Evolutionary conservation across 805 yeast species (phyloP).

Genomic region (Metschnikowia drakensbergensis): DNA sequence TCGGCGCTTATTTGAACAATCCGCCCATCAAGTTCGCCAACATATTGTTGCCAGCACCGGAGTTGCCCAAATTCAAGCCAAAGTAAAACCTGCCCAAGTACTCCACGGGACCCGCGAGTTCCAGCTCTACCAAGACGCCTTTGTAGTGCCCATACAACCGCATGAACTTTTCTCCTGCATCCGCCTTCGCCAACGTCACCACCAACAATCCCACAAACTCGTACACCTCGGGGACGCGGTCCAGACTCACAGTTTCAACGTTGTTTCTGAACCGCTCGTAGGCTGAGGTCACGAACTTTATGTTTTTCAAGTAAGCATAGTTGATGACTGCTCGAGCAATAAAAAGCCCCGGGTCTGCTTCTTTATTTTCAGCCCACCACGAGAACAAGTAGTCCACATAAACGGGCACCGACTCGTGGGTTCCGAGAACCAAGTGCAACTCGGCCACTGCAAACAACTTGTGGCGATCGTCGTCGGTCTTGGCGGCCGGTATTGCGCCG

Average conservation of each 20-base stretch:
- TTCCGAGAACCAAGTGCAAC: slow-evolving; percentile 65
- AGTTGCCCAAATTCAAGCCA: slow-evolving; percentile 44
- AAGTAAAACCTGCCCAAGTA: slow-evolving; percentile 62
- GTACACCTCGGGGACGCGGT: slow-evolving; percentile 32
- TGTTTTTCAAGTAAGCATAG: slow-evolving; percentile 63
- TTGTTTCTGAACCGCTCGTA: slow-evolving; percentile 22
- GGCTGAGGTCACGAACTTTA: slow-evolving; percentile 50
- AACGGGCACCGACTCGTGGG: slow-evolving; percentile 43
- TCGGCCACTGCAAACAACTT: slow-evolving; percentile 65
- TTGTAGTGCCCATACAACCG: slow-evolving; percentile 52
- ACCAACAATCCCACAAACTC: slow-evolving; percentile 70
- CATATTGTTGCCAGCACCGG: slow-evolving; percentile 38
- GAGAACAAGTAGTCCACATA: slow-evolving; percentile 45
- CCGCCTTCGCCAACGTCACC: slow-evolving; percentile 50
- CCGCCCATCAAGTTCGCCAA: slow-evolving; percentile 64
- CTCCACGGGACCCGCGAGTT: slow-evolving; percentile 44
- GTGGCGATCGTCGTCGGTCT: slow-evolving; percentile 23
- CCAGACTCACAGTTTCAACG: slow-evolving; percentile 20
- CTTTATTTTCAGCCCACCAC: slow-evolving; percentile 27
- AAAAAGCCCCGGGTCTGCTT: slow-evolving; percentile 29
- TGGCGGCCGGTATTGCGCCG: slow-evolving; percentile 25
- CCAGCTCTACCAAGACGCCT: slow-evolving; percentile 28
- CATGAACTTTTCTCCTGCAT: slow-evolving; percentile 48
- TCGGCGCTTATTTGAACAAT: slow-evolving; percentile 29
- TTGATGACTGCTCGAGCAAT: slow-evolving; percentile 65